A percentile compares a stretch with the other conserved stretches of the same genome.
Conservation (phyloP, 441 rosid species). For the Breynia disticha region DNA sequence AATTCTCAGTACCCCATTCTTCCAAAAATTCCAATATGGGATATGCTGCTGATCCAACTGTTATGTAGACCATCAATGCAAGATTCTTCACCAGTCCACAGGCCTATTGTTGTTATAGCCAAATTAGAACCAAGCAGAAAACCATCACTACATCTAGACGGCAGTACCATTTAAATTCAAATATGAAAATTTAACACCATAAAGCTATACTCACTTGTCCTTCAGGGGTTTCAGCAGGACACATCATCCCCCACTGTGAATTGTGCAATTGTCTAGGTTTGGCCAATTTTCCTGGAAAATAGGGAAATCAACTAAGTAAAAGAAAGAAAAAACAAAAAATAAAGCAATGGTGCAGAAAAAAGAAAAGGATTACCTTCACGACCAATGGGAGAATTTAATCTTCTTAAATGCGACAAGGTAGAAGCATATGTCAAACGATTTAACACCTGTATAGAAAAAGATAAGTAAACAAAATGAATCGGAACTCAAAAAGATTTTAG, state of each 20-base stretch:
- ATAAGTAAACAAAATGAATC: not conserved
- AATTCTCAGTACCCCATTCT: slow-evolving; percentile 95
- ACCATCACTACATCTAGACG: not conserved
- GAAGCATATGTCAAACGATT: slow-evolving; percentile 96
- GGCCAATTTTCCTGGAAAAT: slow-evolving; percentile 75
- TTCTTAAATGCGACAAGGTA: slow-evolving; percentile 91
- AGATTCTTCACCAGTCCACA: slow-evolving; percentile 97
- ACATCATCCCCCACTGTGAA: slow-evolving; percentile 99
- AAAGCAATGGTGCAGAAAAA: not conserved
- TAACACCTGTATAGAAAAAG: slow-evolving; percentile 43
- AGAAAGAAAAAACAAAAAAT: not conserved
- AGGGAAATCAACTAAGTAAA: slow-evolving; percentile 4
- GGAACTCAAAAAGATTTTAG: not conserved
- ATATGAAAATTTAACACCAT: too few species aligned
- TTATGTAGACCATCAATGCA: slow-evolving; percentile 93
- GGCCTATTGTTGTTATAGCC: slow-evolving; percentile 47
- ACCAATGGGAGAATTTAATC: slow-evolving; percentile 94
- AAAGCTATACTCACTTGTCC: slow-evolving; percentile 57
- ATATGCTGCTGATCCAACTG: slow-evolving; percentile 93
- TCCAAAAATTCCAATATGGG: slow-evolving; percentile 89
- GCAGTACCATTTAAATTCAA: not conserved
- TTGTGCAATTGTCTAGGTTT: slow-evolving; percentile 98
- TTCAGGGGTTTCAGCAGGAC: slow-evolving; percentile 99
- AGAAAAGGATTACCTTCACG: slow-evolving; percentile 71
- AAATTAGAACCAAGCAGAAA: slow-evolving; percentile 7